Base-by-base conservation (phyloP, 768 basidiomycete genomes). In the Coprinopsis cinerea region DNA sequence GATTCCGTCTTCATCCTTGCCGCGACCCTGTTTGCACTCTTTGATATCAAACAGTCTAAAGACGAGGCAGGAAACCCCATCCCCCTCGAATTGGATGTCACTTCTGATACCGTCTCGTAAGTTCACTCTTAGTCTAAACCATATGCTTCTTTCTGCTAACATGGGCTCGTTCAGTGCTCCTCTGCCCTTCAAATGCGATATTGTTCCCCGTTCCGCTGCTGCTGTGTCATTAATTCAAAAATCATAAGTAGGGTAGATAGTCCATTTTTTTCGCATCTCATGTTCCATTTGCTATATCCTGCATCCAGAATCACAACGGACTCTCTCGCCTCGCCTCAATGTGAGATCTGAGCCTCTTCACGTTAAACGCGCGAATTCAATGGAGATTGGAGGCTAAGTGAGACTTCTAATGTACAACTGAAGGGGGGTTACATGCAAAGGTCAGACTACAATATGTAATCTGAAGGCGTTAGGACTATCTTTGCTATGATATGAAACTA, bases 1-100 rank as follows among this genome's bases (percentile, higher is more conserved):
- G 44, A 55, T 20, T 53, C 55, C 3, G 47, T 58, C 7, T 59
- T 55, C 44, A 53, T 51, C 17, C 36, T 57, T 28, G 47, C 55
- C 23, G 53, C 58, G 5, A 49, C 48, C 27, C 28, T 55, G 18
- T 32, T 55, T 11, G 35, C 58, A 1, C 51, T 55, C 13, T 59
- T 48, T 25, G 52, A 57, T 35, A 49, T 59, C 34, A 47, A 42
- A 18, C 58, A 56, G 11, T 44, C 51, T 4, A 28, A 53, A 24
- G 56, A 57, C 24, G 54, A 55, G 30, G n/a, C 41, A 22, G 58
- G 58, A 4, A 45, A 53, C 23, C 41, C 23, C 23, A 43, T 43
- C 23, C 41, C 18, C 23, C 41, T 43, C 7, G 41, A 43, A 43
- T 24, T 43, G 13, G 23, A 43, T 26, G 18, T 22, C 18, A 43